Percentiles rank a stretch among this genome's conserved stretches.
Evolutionary conservation across 2,329 filamentous ascomycete species (phyloP).

Genomic region (Sporothrix pseudoabietina): DNA sequence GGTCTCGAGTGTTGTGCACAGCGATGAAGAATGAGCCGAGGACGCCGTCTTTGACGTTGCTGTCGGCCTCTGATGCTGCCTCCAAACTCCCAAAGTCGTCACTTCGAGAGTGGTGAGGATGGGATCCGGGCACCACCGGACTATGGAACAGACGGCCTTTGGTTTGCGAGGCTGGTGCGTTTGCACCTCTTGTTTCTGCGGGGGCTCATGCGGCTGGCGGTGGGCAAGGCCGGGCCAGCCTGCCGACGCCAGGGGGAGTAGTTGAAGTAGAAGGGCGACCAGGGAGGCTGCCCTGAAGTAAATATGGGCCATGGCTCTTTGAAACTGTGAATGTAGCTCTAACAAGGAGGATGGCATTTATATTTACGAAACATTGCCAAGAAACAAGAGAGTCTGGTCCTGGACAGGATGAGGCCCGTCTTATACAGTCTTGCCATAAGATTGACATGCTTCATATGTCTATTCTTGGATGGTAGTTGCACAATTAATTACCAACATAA

Average conservation of each 20-base stretch:
- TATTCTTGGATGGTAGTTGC: constrained; percentile 2
- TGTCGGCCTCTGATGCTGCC: neutral
- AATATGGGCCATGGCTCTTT: neutral
- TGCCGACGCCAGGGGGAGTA: neutral
- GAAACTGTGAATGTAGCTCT: neutral
- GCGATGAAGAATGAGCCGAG: neutral
- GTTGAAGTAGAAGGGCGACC: neutral
- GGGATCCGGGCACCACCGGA: neutral
- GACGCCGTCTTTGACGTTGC: neutral
- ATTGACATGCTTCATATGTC: neutral
- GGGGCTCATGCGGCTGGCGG: neutral
- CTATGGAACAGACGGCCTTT: neutral
- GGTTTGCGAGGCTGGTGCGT: neutral
- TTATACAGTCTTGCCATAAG: neutral
- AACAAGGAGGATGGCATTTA: neutral
- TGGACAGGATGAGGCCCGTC: neutral
- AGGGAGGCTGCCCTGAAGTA: neutral
- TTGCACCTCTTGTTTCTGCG: neutral
- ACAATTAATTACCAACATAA: neutral
- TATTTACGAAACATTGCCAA: neutral
- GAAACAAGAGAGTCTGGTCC: neutral
- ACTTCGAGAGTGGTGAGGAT: neutral
- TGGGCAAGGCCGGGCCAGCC: neutral
- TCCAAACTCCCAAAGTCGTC: neutral
- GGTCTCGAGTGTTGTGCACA: constrained; percentile 1